A percentile compares a stretch with the other conserved stretches of the same genome.
phyloP scores from a whole-genome alignment of 108 stramenopile species.

The Nannochloropsis salina region DNA sequence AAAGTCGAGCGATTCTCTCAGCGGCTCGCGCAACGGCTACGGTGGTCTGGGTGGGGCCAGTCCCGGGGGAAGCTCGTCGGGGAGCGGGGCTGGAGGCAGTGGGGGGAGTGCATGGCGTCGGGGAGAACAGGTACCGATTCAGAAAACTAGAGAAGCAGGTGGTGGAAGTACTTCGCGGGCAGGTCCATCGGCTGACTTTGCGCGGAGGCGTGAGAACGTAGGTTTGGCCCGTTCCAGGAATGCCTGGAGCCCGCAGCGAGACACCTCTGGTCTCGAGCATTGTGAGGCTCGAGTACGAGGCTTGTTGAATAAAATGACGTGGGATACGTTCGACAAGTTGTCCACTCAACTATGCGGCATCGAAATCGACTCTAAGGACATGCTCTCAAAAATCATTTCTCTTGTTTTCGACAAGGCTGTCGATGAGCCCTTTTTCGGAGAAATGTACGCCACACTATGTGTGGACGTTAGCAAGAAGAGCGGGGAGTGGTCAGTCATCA shows the following conservation, averaged over 20 bases:
- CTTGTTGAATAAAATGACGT: background rate
- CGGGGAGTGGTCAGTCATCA: constrained; percentile 66
- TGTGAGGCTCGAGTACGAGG: constrained; percentile 19
- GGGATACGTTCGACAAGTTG: background rate
- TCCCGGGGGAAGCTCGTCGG: background rate
- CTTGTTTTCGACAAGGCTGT: constrained; percentile 80
- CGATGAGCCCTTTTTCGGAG: constrained; percentile 72
- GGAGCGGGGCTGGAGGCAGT: background rate
- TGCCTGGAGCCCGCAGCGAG: background rate
- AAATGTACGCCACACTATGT: constrained; percentile 81
- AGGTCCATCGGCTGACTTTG: background rate
- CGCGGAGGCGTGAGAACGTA: background rate
- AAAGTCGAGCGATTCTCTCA: background rate
- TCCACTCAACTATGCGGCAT: background rate
- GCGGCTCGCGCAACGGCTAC: background rate
- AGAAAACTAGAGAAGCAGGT: background rate
- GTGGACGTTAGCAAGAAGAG: constrained; percentile 64
- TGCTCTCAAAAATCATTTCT: constrained; percentile 62
- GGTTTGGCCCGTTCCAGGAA: background rate
- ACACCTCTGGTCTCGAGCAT: background rate
- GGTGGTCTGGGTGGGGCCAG: background rate
- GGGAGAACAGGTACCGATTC: background rate
- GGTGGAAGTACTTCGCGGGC: background rate
- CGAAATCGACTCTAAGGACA: constrained; percentile 18
- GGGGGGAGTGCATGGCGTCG: constrained; percentile 15